Percentiles rank a stretch among this genome's conserved stretches.
These are phyloP conservation scores for Corymbia maculata DNA, from an alignment of 345 rosid species.

Conservation along the genomic window DNA sequence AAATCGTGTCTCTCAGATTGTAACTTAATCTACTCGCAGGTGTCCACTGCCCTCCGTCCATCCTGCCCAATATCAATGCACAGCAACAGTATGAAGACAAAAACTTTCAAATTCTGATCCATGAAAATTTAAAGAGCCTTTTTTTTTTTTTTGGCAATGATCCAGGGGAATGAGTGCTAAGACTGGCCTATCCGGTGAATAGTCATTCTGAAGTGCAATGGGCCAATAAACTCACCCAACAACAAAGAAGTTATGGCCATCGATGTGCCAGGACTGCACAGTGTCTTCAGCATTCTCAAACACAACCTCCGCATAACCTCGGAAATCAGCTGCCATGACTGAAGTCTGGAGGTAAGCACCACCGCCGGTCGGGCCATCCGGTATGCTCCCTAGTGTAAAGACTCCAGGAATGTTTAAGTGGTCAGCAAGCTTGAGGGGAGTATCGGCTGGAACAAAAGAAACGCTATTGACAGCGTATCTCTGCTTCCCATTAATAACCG, in stretches of 20 bases:
- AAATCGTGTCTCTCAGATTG: constrained; percentile 49
- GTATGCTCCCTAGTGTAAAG: constrained; percentile 60
- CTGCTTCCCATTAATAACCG: constrained; percentile 63
- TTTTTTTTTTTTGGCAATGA: background rate
- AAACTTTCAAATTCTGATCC: background rate
- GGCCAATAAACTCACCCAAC: constrained; percentile 52
- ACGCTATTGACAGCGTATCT: constrained; percentile 77
- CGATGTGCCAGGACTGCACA: constrained; percentile 84
- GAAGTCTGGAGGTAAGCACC: constrained; percentile 72
- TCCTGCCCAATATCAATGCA: constrained; percentile 19
- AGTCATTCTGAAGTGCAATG: background rate
- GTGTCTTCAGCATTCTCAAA: constrained; percentile 70
- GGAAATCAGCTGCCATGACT: constrained; percentile 62
- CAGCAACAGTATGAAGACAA: background rate
- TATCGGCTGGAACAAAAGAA: constrained; percentile 69
- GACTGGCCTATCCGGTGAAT: background rate
- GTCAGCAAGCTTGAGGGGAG: constrained; percentile 84
- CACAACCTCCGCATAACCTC: constrained; percentile 59
- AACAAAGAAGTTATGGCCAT: constrained; percentile 78
- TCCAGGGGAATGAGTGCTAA: background rate
- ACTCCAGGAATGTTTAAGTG: constrained; percentile 72
- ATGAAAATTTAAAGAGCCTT: background rate
- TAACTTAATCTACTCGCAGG: constrained; percentile 41
- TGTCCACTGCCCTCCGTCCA: constrained; percentile 73
- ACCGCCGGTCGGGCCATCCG: constrained; percentile 48